Evolutionary conservation across 2,329 filamentous ascomycete species (phyloP).

Genomic region (Aspergillus tanneri): DNA sequence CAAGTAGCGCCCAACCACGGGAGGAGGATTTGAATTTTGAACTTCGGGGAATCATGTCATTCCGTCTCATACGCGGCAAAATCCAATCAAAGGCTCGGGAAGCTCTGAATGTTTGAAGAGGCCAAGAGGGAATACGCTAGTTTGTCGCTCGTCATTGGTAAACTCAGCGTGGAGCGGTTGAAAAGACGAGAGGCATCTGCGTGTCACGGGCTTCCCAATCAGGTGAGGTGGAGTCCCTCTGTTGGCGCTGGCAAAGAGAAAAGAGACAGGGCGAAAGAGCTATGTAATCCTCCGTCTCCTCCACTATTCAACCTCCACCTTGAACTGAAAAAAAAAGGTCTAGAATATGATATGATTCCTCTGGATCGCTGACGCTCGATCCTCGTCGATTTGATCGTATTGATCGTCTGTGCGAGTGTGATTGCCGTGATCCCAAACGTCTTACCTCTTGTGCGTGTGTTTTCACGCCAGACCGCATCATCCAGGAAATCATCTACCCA

Average conservation of each 20-base stretch:
- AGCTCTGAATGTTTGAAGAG: constrained; percentile 17
- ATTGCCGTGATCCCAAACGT: constrained; percentile 10
- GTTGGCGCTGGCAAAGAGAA: constrained; percentile 9
- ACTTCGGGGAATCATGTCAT: neutral
- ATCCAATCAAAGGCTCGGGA: constrained; percentile 13
- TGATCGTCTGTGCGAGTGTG: constrained; percentile 15
- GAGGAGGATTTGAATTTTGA: neutral
- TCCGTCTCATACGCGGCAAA: neutral
- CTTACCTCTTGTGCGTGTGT: neutral
- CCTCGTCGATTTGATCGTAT: constrained; percentile 8
- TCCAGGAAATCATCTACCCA: neutral
- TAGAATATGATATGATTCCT: constrained; percentile 10
- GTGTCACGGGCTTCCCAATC: constrained; percentile 6
- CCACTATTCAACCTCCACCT: constrained; percentile 8
- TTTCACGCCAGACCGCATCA: neutral
- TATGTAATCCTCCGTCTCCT: constrained; percentile 16
- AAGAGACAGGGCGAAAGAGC: no score
- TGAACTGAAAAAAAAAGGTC: no score
- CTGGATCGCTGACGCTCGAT: neutral
- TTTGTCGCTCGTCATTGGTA: constrained; percentile 15
- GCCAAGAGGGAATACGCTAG: constrained; percentile 10
- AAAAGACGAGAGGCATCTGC: constrained; percentile 12
- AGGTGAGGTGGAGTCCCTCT: constrained; percentile 2
- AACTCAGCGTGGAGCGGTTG: constrained; percentile 7
- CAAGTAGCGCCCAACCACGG: constrained; percentile 17